These are phyloP conservation scores for Naganishia randhawae DNA, from an alignment of 768 basidiomycete species.

Conservation along the genomic window DNA sequence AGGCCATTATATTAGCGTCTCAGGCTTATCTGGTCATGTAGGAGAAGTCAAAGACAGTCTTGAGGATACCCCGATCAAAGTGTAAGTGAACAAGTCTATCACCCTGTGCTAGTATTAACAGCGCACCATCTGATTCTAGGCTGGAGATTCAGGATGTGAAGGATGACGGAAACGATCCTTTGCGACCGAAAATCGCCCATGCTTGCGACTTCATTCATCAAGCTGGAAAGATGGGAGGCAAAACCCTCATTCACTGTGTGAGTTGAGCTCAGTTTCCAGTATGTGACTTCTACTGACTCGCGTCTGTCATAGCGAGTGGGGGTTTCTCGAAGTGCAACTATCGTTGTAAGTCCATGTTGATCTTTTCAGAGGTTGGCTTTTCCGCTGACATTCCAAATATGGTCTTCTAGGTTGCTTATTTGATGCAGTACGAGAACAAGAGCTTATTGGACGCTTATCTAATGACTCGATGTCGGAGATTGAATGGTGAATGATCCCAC, in stretches of 20 bases:
- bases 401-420: conserved; percentile 65
- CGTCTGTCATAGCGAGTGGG: conserved; percentile 65
- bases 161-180: conserved; percentile 93
- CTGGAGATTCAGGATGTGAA: conserved; percentile 58
- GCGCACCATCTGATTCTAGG: conserved; percentile 7
- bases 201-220: conserved; percentile 92
- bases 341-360: conserved; percentile 61
- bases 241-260: conserved; percentile 84
- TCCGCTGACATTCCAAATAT: background rate
- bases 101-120: background rate
- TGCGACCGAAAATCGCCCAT: conserved; percentile 79
- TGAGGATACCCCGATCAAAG: conserved; percentile 3
- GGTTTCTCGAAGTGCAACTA: conserved; percentile 89
- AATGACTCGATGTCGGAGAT: conserved; percentile 79
- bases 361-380: background rate
- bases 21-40: background rate
- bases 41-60: background rate
- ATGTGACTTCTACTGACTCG: background rate
- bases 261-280: conserved; percentile 25
- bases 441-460: conserved; percentile 91
- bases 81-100: conserved; percentile 4
- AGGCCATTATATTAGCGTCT: conserved; percentile 24
- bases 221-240: conserved; percentile 75
- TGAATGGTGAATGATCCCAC: conserved; percentile 55
- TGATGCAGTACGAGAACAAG: conserved; percentile 84